Evolutionary conservation across 805 yeast genomes (phyloP).

Genomic region (Candida easanensis): DNA sequence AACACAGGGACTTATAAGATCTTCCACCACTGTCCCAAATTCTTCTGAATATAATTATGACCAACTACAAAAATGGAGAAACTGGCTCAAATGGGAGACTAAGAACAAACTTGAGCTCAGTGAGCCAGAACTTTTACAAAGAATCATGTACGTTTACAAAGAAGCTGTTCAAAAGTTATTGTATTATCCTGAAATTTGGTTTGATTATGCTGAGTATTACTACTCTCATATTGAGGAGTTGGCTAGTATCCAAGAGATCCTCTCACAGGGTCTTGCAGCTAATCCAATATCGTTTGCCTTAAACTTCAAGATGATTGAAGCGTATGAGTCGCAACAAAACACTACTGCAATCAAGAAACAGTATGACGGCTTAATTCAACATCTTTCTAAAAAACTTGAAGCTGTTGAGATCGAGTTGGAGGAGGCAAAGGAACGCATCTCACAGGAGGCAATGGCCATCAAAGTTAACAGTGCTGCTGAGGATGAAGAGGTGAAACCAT

Average conservation of each 20-base stretch:
- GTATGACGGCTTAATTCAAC: slow-evolving; percentile 48
- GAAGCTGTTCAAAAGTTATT: slow-evolving; percentile 62
- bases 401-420: slow-evolving; percentile 6
- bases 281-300: slow-evolving; percentile 72
- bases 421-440: slow-evolving; percentile 6
- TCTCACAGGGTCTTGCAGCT: slow-evolving; percentile 53
- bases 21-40: slow-evolving; percentile 33
- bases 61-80: slow-evolving; percentile 57
- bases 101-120: slow-evolving; percentile 62
- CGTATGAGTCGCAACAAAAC: slow-evolving; percentile 58
- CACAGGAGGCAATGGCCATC: slow-evolving; percentile 10
- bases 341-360: slow-evolving; percentile 46
- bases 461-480: slow-evolving; percentile 9
- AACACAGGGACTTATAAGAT: slow-evolving; percentile 45
- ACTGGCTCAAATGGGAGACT: slow-evolving; percentile 80
- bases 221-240: slow-evolving; percentile 13
- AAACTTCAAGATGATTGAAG: slow-evolving; percentile 64
- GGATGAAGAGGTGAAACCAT: slow-evolving; percentile 11
- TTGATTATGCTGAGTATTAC: slow-evolving; percentile 46
- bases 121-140: slow-evolving; percentile 44
- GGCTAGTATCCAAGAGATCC: slow-evolving; percentile 37
- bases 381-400: background rate
- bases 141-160: slow-evolving; percentile 70
- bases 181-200: slow-evolving; percentile 78
- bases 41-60: slow-evolving; percentile 24